Evolutionary conservation across 805 yeast genomes (phyloP), one percentile per base, ranked within the genome.

Genomic region (Candida sanyiensis): DNA sequence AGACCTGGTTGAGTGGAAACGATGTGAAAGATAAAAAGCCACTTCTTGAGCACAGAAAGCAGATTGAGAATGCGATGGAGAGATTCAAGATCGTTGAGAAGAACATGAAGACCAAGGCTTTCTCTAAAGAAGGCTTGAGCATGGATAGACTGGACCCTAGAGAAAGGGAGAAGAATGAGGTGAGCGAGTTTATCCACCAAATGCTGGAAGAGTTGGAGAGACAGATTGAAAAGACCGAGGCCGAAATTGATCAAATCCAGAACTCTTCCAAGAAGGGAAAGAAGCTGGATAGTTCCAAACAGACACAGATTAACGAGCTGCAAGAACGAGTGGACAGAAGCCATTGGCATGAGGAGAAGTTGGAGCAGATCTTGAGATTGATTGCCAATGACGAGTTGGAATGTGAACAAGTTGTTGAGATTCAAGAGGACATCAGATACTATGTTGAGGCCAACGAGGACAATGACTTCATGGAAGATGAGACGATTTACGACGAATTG

Each of bases 381-480:
- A 61, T 93, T 37, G 95, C 85, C 46, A 85, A 82, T 58, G 90
- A 86, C 46, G 81, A 76, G 33, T 63, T 93, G 46, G 87, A 81
- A 26, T 82, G 88, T 3, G 94, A 83, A 15, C 73, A 75, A 37
- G 77, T 90, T 8, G 80, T 80, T 50, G 80, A 72, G 17, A 75
- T 87, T 41, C 80, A 81, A 56, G 97, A 90, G 38, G 97, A 90
- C 59, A 83, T 90, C 58, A 84, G 76, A 50, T 90, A 93, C 64
- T 89, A 86, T 59, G 93, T 93, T 22, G 97, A 93, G 50, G 83
- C 87, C 46, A 90, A 90, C 56, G 93, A 83, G 60, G 96, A 88
- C 40, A 89, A 80, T 5, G 96, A 89, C 53, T 90, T 88, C 59
- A 82, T 89, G 24, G 97, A 88, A 55, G 95, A 90, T 60, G 96